Percentiles rank a stretch among this genome's conserved stretches.
Conservation (phyloP, 2,329 filamentous ascomycete species). For the Botryosphaeria dothidea region DNA sequence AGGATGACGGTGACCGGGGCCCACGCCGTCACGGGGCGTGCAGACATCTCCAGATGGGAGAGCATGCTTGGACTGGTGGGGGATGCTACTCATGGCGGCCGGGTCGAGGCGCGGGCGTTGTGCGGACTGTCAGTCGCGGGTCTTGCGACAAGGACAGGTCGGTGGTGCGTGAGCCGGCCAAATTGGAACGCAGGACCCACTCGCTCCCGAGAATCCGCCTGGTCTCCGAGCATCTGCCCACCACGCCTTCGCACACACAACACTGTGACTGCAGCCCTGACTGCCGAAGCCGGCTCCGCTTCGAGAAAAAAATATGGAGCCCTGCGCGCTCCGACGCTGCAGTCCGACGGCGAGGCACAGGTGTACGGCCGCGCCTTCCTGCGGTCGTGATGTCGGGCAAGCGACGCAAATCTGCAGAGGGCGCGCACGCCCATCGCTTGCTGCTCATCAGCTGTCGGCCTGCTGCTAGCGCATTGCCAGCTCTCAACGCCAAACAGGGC, state of each 20-base stretch:
- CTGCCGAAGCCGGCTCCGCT: conserved; percentile 4
- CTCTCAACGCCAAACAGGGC: background rate
- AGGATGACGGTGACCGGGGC: conserved; percentile 14
- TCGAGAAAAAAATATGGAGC: background rate
- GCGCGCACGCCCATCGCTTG: background rate
- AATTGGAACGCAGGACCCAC: conserved; percentile 5
- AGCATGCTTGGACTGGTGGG: background rate
- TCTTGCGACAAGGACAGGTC: background rate
- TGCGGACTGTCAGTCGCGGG: conserved; percentile 11
- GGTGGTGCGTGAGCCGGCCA: conserved; percentile 12
- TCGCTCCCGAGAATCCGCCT: conserved; percentile 14
- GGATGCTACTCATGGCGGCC: conserved; percentile 17
- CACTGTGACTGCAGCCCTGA: background rate
- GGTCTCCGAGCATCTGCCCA: conserved; percentile 11
- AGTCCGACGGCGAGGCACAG: background rate
- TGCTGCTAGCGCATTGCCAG: background rate
- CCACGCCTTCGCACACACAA: background rate
- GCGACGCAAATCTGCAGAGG: background rate
- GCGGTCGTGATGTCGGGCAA: background rate
- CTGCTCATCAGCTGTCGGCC: background rate
- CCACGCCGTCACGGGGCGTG: conserved; percentile 15
- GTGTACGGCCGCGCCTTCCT: background rate
- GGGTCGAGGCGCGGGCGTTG: conserved; percentile 14
- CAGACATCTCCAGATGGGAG: conserved; percentile 18
- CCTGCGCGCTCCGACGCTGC: background rate